A percentile compares a stretch with the other conserved stretches of the same genome.
These are phyloP conservation scores for Phyllostachys edulis DNA, from an alignment of 176 grass and related monocot genomes.

Conservation along the genomic window DNA sequence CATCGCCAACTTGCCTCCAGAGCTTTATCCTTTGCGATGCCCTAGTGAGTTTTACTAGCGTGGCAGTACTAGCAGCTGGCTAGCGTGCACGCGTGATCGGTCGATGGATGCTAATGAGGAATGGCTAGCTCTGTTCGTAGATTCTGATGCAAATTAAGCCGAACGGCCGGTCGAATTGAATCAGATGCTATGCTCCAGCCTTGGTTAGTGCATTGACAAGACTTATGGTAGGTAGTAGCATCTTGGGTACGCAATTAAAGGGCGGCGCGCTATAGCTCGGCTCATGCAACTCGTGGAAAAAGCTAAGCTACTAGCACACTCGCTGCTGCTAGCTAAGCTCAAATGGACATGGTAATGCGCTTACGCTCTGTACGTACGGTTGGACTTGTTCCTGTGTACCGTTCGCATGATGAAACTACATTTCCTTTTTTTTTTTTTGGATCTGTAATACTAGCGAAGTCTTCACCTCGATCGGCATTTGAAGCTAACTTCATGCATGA, in stretches of 20 bases:
- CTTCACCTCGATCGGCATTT: not conserved
- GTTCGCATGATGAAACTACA: not conserved
- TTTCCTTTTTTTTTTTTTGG: too few relatives aligned
- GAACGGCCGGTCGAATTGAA: slow-evolving; percentile 33
- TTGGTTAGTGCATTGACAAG: slow-evolving; percentile 38
- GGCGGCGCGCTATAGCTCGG: not conserved
- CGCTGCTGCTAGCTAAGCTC: not conserved
- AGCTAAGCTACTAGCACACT: not conserved
- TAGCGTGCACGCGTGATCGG: not conserved
- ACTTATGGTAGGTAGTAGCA: not conserved
- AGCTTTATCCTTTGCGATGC: not conserved
- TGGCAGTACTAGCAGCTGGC: not conserved
- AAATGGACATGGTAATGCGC: not conserved
- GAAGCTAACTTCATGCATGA: not conserved
- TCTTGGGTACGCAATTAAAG: slow-evolving; percentile 9
- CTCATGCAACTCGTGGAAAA: not conserved
- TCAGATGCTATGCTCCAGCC: slow-evolving; percentile 28
- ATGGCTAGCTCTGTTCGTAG: not conserved
- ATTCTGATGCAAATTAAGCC: slow-evolving; percentile 32
- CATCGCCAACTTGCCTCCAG: slow-evolving; percentile 3
- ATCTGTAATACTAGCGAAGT: not conserved
- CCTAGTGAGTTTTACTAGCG: not conserved
- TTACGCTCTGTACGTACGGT: not conserved
- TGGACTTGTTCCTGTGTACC: not conserved
- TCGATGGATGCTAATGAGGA: not conserved